Percentiles rank a stretch among this genome's conserved stretches.
These are phyloP conservation scores for Kregervanrija pseudodelftensis DNA, from an alignment of 805 yeast species.

Conservation along the genomic window DNA sequence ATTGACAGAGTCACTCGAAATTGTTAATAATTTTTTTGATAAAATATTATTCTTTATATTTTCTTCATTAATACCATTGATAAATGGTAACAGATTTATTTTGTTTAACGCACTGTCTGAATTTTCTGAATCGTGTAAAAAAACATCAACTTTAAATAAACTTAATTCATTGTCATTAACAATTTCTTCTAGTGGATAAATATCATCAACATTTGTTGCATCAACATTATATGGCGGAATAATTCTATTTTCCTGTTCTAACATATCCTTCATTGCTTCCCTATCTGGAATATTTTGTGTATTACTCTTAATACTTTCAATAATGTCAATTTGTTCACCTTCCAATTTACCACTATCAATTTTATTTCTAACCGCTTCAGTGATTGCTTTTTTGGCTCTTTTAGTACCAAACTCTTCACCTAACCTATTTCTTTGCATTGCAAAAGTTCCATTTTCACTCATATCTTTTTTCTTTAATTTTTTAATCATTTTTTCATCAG, in stretches of 20 bases:
- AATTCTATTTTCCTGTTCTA: constrained; percentile 64
- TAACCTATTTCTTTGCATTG: constrained; percentile 63
- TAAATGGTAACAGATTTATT: constrained; percentile 51
- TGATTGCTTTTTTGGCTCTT: constrained; percentile 87
- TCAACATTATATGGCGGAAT: constrained; percentile 70
- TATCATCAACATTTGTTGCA: constrained; percentile 78
- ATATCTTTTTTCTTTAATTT: constrained; percentile 7
- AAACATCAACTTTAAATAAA: constrained; percentile 55
- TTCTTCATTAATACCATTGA: constrained; percentile 45
- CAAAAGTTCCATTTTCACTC: constrained; percentile 5
- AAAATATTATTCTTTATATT: constrained; percentile 14
- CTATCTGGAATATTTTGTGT: constrained; percentile 71
- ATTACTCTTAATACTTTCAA: constrained; percentile 65
- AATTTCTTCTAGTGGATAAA: constrained; percentile 68
- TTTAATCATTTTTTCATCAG: constrained; percentile 9
- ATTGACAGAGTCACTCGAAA: constrained; percentile 18
- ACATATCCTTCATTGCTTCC: constrained; percentile 48
- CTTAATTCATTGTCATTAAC: constrained; percentile 62
- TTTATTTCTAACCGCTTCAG: constrained; percentile 71
- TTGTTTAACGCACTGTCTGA: constrained; percentile 33
- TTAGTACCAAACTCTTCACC: constrained; percentile 98
- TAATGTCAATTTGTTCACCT: constrained; percentile 64
- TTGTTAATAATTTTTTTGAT: constrained; percentile 3
- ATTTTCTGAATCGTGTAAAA: constrained; percentile 37
- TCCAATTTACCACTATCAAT: constrained; percentile 79